Evolutionary conservation across 2,329 filamentous ascomycete species (phyloP).

Genomic region (Alternaria dauci): DNA sequence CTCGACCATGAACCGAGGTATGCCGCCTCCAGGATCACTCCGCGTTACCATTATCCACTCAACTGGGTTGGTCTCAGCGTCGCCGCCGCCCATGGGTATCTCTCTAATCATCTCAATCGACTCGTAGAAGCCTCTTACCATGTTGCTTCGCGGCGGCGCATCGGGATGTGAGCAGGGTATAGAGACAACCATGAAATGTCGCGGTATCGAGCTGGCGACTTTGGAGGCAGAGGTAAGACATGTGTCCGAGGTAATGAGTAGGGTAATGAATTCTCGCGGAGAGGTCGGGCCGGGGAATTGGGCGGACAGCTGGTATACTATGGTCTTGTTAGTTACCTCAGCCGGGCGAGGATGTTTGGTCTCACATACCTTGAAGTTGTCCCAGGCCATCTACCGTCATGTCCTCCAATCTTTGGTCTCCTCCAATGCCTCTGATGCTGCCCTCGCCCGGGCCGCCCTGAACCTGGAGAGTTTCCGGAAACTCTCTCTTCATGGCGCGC

Average conservation of each 20-base stretch:
- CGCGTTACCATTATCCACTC: conserved; percentile 95
- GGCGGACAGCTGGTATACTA: conserved; percentile 85
- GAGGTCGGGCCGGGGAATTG: conserved; percentile 90
- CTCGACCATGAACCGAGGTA: conserved; percentile 91
- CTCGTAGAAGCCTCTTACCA: conserved; percentile 86
- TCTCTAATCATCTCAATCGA: conserved; percentile 92
- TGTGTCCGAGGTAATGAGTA: conserved; percentile 72
- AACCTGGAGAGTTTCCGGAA: conserved; percentile 77
- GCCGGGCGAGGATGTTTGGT: not conserved
- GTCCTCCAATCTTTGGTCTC: conserved; percentile 76
- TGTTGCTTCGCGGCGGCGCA: conserved; percentile 73
- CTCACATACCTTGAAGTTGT: conserved; percentile 66
- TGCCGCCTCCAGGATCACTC: conserved; percentile 86
- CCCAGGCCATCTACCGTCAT: conserved; percentile 66
- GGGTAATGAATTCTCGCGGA: conserved; percentile 84
- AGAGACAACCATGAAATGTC: conserved; percentile 87
- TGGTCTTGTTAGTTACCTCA: conserved; percentile 8
- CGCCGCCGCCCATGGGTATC: conserved; percentile 64
- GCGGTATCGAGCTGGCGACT: conserved; percentile 56
- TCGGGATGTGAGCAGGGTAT: conserved; percentile 82
- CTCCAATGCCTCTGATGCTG: conserved; percentile 84
- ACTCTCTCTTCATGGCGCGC: conserved; percentile 78
- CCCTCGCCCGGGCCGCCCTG: conserved; percentile 75
- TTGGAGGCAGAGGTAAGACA: conserved; percentile 60
- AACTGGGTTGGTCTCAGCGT: conserved; percentile 69